Evolutionary conservation across 768 basidiomycete species (phyloP).

Genomic region (Podaxis sp.): DNA sequence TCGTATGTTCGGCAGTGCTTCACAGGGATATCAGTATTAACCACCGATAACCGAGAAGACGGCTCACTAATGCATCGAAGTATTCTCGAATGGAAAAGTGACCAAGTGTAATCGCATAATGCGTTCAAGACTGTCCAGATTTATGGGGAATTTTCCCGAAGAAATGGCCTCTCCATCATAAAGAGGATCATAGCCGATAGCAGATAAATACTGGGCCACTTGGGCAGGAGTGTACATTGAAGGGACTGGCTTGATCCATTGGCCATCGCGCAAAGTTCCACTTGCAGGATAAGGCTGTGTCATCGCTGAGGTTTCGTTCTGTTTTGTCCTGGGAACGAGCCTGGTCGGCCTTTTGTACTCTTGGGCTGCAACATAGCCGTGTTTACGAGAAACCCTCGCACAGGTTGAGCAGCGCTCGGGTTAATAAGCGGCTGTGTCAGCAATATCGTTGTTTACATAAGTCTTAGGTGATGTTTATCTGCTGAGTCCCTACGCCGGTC

Average conservation of each 20-base stretch:
- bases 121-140: slow-evolving; percentile 24
- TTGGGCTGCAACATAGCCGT: neutral
- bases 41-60: neutral
- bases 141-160: slow-evolving; percentile 20
- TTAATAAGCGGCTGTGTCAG: no score
- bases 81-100: slow-evolving; percentile 38
- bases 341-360: neutral
- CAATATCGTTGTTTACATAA: no score
- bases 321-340: neutral
- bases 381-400: no score
- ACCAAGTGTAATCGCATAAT: slow-evolving; percentile 27
- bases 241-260: slow-evolving; percentile 24
- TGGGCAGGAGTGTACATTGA: slow-evolving; percentile 23
- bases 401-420: no score
- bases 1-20: slow-evolving; percentile 23
- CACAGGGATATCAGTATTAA: neutral
- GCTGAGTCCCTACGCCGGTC: no score
- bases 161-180: slow-evolving; percentile 19
- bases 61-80: slow-evolving; percentile 37
- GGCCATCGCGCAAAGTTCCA: slow-evolving; percentile 19
- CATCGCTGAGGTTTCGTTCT: neutral
- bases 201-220: slow-evolving; percentile 23
- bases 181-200: slow-evolving; percentile 21
- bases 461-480: no score
- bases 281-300: slow-evolving; percentile 1